Evolutionary conservation across 2,329 filamentous ascomycete species (phyloP), one percentile per base, ranked within the genome.

Genomic region (Tricladium varicosporioides): DNA sequence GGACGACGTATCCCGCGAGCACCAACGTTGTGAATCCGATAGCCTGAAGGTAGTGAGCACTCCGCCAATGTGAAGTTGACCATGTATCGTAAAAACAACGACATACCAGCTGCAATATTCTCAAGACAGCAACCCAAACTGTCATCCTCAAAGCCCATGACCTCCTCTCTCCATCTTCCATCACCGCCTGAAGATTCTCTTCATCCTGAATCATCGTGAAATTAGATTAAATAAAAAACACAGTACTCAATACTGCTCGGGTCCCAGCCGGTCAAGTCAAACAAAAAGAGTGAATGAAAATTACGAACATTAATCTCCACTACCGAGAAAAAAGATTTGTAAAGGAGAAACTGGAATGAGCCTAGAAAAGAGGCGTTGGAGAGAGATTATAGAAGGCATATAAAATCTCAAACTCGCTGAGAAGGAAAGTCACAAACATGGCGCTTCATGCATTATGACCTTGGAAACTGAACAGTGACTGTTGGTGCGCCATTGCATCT

Each of bases 21-120:
- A 50, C 42, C 5, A 59, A 27, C 1, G 51, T 42, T 2, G 43
- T 56, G 40, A 59, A 59, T 5, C 48, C 50, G 5, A 59, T n/a
- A 1, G 44, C 10, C 57, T 59, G 14, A 22, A 50, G 5, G 7
- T 27, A 27, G 22, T 27, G 22, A 27, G 22, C 22, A 27, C 22
- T 27, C 22, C 3, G 22, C 22, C 22, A 27, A 27, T 27, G 22
- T 7, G 22, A 7, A 27, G 22, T 27, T 27, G 36, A 40, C 36
- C 36, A 5, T 10, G n/a, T 40, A 40, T 13, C n/a, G 10, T 10
- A 10, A 40, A 5, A 11, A 10, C 36, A 40, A n/a, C 11, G 36
- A 40, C n/a, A n/a, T 40, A 40, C 36, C 36, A 40, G 36, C 36
- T 40, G 36, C n/a, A 40, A 40, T 40, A 40, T 40, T 10, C 36